Percentiles rank a stretch among this genome's conserved stretches.
These are phyloP conservation scores for Fusarium nygamai DNA, from an alignment of 2,329 filamentous ascomycete genomes.

Conservation along the genomic window DNA sequence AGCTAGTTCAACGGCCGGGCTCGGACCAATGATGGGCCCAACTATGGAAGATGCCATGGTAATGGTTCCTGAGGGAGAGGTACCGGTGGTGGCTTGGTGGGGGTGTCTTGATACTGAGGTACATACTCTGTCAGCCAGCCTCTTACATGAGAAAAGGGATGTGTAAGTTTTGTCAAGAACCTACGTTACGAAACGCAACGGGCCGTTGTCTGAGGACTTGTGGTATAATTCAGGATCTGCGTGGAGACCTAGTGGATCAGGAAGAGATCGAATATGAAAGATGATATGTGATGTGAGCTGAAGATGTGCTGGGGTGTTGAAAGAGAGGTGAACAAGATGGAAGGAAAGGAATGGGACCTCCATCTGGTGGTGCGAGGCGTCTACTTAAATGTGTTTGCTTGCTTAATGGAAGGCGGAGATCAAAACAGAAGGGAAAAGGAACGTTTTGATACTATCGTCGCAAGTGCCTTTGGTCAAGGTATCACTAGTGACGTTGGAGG, in stretches of 20 bases:
- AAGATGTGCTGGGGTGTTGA: constrained; percentile 1
- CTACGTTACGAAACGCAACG: constrained; percentile 18
- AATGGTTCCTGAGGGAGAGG: constrained; percentile 14
- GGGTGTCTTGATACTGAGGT: constrained; percentile 15
- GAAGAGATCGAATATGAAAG: constrained; percentile 5
- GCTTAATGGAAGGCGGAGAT: constrained; percentile 2
- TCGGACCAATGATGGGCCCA: constrained; percentile 33
- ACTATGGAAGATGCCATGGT: constrained; percentile 35
- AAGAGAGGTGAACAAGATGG: constrained; percentile 10
- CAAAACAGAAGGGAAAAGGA: constrained; percentile 7
- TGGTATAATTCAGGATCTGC: constrained; percentile 15
- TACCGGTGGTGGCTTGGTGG: constrained; percentile 1
- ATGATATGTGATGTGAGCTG: constrained; percentile 14
- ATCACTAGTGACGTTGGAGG: constrained; percentile 32
- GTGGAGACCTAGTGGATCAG: background rate
- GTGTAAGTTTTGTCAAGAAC: background rate
- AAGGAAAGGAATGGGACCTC: background rate
- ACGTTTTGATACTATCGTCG: constrained; percentile 13
- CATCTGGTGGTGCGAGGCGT: constrained; percentile 9
- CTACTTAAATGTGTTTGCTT: constrained; percentile 34
- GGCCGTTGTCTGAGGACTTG: constrained; percentile 10
- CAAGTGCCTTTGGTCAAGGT: background rate
- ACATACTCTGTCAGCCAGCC: constrained; percentile 14
- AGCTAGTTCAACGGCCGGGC: constrained; percentile 35
- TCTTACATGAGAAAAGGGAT: constrained; percentile 1